Evolutionary conservation across 1,284 basidiomycete species (phyloP).

Genomic region (Ustanciosporium gigantosporum): DNA sequence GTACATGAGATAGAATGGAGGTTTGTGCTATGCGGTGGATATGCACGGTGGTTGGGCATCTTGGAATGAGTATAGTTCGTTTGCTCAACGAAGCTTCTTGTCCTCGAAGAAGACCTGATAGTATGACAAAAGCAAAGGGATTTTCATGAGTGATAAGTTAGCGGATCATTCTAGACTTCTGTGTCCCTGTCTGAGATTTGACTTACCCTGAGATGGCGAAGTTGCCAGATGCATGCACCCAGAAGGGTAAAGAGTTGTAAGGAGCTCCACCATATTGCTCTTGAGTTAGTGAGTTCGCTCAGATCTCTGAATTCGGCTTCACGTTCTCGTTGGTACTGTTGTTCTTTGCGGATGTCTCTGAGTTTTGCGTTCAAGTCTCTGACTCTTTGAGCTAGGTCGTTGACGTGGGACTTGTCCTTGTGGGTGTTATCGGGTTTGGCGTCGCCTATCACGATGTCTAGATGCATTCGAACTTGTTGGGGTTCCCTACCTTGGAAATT

Average conservation of each 20-base stretch:
- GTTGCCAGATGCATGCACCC: slow-evolving; percentile 86
- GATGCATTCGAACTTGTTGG: slow-evolving; percentile 88
- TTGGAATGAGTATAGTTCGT: too few relatives aligned
- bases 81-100: slow-evolving; percentile 57
- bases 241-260: slow-evolving; percentile 83
- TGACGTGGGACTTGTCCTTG: slow-evolving; percentile 69
- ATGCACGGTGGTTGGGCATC: too few relatives aligned
- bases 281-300: slow-evolving; percentile 82
- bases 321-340: slow-evolving; percentile 91
- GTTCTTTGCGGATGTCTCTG: slow-evolving; percentile 88
- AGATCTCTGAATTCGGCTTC: slow-evolving; percentile 89
- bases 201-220: slow-evolving; percentile 78
- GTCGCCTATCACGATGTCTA: slow-evolving; percentile 88
- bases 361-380: slow-evolving; percentile 90
- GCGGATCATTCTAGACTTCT: too few relatives aligned
- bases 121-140: neutral
- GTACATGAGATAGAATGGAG: too few relatives aligned
- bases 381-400: slow-evolving; percentile 81
- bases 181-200: neutral
- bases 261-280: slow-evolving; percentile 90
- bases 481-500: slow-evolving; percentile 66
- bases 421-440: slow-evolving; percentile 71
- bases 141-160: too few relatives aligned
- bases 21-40: too few relatives aligned
- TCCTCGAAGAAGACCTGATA: slow-evolving; percentile 55